Evolutionary conservation across 805 yeast genomes (phyloP).

Genomic region (Candida quercuum): DNA sequence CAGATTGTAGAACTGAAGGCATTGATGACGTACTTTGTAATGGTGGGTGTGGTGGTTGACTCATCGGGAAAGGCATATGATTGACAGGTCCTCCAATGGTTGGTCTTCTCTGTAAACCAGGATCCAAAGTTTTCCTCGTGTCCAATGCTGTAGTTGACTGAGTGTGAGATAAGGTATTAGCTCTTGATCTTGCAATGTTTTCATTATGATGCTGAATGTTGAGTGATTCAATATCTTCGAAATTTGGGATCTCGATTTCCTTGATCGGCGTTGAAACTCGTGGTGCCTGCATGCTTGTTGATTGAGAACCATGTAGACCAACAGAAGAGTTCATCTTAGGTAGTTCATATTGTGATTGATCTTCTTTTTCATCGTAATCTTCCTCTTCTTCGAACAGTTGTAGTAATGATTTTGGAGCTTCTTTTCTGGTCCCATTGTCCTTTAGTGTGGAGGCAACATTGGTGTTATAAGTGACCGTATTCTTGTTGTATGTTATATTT

Average conservation of each 20-base stretch:
- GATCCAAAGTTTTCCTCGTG: constrained; percentile 17
- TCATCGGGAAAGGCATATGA: background rate
- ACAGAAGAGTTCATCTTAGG: constrained; percentile 18
- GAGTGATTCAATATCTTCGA: constrained; percentile 37
- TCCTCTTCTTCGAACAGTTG: constrained; percentile 51
- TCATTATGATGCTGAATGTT: constrained; percentile 18
- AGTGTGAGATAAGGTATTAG: constrained; percentile 23
- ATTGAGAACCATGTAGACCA: constrained; percentile 11
- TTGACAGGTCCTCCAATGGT: constrained; percentile 7
- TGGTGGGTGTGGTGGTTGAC: constrained; percentile 3
- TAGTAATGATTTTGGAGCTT: constrained; percentile 68
- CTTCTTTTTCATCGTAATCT: constrained; percentile 14
- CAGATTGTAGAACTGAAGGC: background rate
- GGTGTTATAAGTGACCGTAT: constrained; percentile 25
- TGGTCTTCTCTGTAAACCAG: constrained; percentile 19
- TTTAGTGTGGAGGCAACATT: constrained; percentile 21
- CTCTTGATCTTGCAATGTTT: constrained; percentile 22
- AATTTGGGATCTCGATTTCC: constrained; percentile 65
- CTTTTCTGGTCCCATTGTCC: constrained; percentile 30
- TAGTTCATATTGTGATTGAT: constrained; percentile 9
- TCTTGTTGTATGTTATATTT: constrained; percentile 22
- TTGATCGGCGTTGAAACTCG: constrained; percentile 52
- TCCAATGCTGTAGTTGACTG: constrained; percentile 18
- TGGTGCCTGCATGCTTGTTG: constrained; percentile 9
- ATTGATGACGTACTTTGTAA: background rate